Evolutionary conservation across 1,284 basidiomycete species (phyloP).

Genomic region (Ceratobasidium sp.): DNA sequence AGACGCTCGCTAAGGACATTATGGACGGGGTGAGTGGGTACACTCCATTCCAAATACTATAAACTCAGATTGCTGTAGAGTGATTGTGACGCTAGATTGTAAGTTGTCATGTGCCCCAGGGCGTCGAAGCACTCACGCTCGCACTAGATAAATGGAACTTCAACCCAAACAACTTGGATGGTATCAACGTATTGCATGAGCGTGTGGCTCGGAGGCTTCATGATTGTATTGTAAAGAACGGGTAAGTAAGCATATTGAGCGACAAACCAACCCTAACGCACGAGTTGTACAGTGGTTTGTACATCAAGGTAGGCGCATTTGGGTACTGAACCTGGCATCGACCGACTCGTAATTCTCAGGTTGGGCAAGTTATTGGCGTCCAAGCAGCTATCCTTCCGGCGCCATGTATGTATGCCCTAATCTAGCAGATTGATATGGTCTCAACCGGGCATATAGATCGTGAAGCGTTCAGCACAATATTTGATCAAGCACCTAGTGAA

Average conservation of each 20-base stretch:
- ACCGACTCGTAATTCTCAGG: not conserved
- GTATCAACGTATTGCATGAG: slow-evolving; percentile 37
- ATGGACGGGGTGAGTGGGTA: slow-evolving; percentile 24
- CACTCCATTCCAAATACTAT: not conserved
- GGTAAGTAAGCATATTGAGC: slow-evolving; percentile 1
- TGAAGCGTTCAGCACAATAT: slow-evolving; percentile 24
- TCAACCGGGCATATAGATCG: not conserved
- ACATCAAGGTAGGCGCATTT: slow-evolving; percentile 26
- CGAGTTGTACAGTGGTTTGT: slow-evolving; percentile 17
- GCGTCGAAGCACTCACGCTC: not conserved
- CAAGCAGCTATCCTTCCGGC: slow-evolving; percentile 25
- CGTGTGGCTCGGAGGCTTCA: slow-evolving; percentile 33
- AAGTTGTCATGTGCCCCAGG: not conserved
- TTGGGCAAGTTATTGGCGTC: slow-evolving; percentile 25
- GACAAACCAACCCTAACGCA: not conserved
- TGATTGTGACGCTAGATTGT: slow-evolving; percentile 27
- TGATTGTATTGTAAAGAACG: slow-evolving; percentile 17
- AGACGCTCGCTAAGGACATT: slow-evolving; percentile 27
- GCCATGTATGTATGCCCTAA: slow-evolving; percentile 11
- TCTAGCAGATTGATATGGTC: not conserved
- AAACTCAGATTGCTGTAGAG: not conserved
- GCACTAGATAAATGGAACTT: slow-evolving; percentile 37
- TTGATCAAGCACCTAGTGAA: slow-evolving; percentile 27
- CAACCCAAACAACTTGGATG: slow-evolving; percentile 27
- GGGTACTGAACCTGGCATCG: not conserved